Base-by-base conservation (phyloP, 108 stramenopile genomes). In the Skeletonema tropicum region DNA sequence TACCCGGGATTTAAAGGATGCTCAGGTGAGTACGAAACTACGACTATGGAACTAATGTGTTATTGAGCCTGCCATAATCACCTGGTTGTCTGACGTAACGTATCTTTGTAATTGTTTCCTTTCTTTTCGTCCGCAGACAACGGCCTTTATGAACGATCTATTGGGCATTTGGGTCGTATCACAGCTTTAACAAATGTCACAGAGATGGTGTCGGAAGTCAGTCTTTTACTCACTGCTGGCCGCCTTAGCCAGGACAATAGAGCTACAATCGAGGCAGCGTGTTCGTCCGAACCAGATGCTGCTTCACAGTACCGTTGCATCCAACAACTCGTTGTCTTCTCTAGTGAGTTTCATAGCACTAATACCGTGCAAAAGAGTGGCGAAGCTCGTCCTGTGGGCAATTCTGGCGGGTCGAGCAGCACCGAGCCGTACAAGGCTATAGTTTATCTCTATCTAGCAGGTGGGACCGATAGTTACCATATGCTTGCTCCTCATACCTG, bases 301-400 rank as follows among this genome's bases (percentile, higher is more conserved):
- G 62, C 7, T 10, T 64, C 62, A 48, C 68, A 73, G 12, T 60
- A 15, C 38, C 55, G 79, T 11, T 80, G 79, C 23, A 76, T 77
- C 21, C 75, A 64, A 49, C 83, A 87, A 46, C 61, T 85, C 11
- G 52, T 86, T 11, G 57, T 85, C 48, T 68, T 74, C 31, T 70
- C 87, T 13, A 85, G 80, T 11, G 90, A 93, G 64, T 91, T 93
- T 55, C 92, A 93, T 25, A 73, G 74, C 19, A 89, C 89, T 0
- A 85, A 61, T 70, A 70, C 23, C 0, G 73, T 70, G 6, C 59
- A 23, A n/a, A 57, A 57, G 41, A 83, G 78, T 70, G 78, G 66
- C 3, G 68, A 63, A 42, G 70, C 13, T 48, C 67, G 60, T 35
- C 59, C 4, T 9, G 73, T 26, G 5, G 31, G 55, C 26, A 65